Base-by-base conservation (phyloP, 345 rosid genomes). In the Linum trigynum region DNA sequence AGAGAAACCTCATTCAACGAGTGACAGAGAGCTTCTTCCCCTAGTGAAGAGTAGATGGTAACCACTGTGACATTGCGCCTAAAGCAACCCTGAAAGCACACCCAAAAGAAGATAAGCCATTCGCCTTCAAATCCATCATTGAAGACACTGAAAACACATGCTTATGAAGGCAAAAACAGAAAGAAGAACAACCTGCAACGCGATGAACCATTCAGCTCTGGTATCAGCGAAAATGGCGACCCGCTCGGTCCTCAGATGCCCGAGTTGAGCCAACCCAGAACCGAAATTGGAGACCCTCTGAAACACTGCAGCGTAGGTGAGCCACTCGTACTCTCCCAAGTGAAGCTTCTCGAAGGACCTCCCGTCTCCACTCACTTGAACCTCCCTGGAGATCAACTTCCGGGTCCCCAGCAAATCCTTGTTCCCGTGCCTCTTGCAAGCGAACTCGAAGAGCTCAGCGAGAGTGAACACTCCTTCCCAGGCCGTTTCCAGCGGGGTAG, bases 141-240 rank as follows among this genome's bases (percentile, higher is more conserved):
- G 2, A 56, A 37, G 45, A 45, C 48, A 56, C 35, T 45, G 23
- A 14, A 64, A 37, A 43, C 63, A 16, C 10, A 11, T 7, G 59
- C 36, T 2, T 3, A 11, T 36, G 3, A 59, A 7, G 2, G 57
- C 8, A 67, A 64, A 8, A 64, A 39, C 41, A 6, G 16, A 62
- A 14, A 8, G 43, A 32, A 69, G 51, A 58, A 57, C 62, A 71
- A 91, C 99, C 99, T 94, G 99, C 80, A 90, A 69, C 11, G 96
- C 82, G 71, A 95, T 82, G 63, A 95, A 89, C 99, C 99, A 95
- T 69, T 95, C 99, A 74, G 84, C 85, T 76, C 98, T 68, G 37
- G 98, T 95, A 72, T 91, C 99, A 32, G 99, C 95, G 65, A 87
- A 91, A 64, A 95, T 95, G 9, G 99, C 99, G 0, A 86, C 95